Percentiles rank a stretch among this genome's conserved stretches.
phyloP scores from a whole-genome alignment of 1,284 basidiomycete species.

The Gomphus bonarii region DNA sequence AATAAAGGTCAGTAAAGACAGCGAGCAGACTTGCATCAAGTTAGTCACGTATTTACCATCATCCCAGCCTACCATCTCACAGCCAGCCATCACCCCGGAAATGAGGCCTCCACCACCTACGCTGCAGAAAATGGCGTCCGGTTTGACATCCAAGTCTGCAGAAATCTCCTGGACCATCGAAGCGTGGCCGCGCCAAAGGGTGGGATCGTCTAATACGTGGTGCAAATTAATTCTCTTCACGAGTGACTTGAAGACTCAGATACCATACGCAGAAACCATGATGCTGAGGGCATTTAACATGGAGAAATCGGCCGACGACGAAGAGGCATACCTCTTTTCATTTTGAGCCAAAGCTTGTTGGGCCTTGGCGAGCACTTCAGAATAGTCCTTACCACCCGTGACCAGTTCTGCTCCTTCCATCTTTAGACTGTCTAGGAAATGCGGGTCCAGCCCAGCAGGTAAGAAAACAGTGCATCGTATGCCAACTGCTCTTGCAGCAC shows the following conservation, averaged over 20 bases:
- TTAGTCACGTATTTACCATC: slow-evolving; percentile 14
- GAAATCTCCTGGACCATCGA: slow-evolving; percentile 58
- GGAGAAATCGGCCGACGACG: not conserved
- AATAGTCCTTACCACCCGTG: slow-evolving; percentile 43
- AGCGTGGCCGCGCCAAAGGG: slow-evolving; percentile 63
- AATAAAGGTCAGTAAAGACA: not conserved
- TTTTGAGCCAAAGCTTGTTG: slow-evolving; percentile 32
- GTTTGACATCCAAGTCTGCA: slow-evolving; percentile 40
- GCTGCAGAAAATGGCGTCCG: slow-evolving; percentile 65
- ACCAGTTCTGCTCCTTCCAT: slow-evolving; percentile 45
- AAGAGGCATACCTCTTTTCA: slow-evolving; percentile 25
- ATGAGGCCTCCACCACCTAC: slow-evolving; percentile 66
- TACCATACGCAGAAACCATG: slow-evolving; percentile 49
- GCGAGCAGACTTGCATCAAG: not conserved
- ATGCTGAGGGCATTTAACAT: slow-evolving; percentile 29
- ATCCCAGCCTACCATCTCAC: slow-evolving; percentile 44
- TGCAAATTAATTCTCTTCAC: not conserved
- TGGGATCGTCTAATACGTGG: slow-evolving; percentile 34
- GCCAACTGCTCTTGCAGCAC: slow-evolving; percentile 41
- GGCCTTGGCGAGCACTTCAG: slow-evolving; percentile 43
- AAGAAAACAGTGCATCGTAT: slow-evolving; percentile 58
- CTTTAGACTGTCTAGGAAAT: slow-evolving; percentile 38
- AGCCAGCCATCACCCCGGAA: slow-evolving; percentile 58
- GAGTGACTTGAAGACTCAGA: not conserved
- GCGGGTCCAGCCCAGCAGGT: slow-evolving; percentile 38